Conservation (phyloP, 805 yeast species). For the Ogataea polymorpha region DNA sequence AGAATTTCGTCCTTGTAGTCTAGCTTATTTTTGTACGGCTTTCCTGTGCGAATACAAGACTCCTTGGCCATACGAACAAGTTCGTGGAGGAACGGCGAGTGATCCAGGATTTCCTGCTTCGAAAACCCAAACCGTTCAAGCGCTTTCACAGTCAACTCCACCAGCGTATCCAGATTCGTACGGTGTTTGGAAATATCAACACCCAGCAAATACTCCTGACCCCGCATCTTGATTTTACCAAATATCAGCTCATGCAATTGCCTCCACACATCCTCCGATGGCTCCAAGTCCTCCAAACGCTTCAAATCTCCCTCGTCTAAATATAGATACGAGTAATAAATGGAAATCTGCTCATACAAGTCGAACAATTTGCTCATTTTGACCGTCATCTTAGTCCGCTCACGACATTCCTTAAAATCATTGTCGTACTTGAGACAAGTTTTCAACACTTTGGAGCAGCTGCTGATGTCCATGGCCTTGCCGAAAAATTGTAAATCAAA, state of each 20-base stretch:
- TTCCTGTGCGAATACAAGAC: slow-evolving; percentile 3
- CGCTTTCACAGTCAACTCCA: slow-evolving; percentile 16
- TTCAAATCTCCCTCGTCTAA: slow-evolving; percentile 27
- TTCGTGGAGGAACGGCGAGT: slow-evolving; percentile 22
- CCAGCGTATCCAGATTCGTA: slow-evolving; percentile 29
- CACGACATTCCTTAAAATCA: slow-evolving; percentile 61
- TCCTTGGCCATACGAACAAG: slow-evolving; percentile 25
- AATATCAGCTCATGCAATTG: slow-evolving; percentile 37
- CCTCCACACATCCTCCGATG: slow-evolving; percentile 42
- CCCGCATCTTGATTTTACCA: slow-evolving; percentile 22
- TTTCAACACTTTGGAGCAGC: slow-evolving; percentile 24
- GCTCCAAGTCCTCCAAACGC: slow-evolving; percentile 34
- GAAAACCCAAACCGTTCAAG: slow-evolving; percentile 22
- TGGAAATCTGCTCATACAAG: slow-evolving; percentile 44
- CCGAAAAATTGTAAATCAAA: slow-evolving; percentile 31
- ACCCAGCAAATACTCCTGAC: slow-evolving; percentile 17
- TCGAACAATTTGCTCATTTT: slow-evolving; percentile 41
- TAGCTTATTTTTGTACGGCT: slow-evolving; percentile 11
- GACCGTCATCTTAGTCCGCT: slow-evolving; percentile 49
- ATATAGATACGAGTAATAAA: slow-evolving; percentile 37
- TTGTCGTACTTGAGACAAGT: slow-evolving; percentile 77
- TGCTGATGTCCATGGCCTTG: slow-evolving; percentile 13
- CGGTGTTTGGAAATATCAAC: slow-evolving; percentile 11
- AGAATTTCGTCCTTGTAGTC: slow-evolving; percentile 8
- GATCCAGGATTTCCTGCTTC: slow-evolving; percentile 20